phyloP scores from a whole-genome alignment of 1,284 basidiomycete species.

The Phellopilus nigrolimitatus region DNA sequence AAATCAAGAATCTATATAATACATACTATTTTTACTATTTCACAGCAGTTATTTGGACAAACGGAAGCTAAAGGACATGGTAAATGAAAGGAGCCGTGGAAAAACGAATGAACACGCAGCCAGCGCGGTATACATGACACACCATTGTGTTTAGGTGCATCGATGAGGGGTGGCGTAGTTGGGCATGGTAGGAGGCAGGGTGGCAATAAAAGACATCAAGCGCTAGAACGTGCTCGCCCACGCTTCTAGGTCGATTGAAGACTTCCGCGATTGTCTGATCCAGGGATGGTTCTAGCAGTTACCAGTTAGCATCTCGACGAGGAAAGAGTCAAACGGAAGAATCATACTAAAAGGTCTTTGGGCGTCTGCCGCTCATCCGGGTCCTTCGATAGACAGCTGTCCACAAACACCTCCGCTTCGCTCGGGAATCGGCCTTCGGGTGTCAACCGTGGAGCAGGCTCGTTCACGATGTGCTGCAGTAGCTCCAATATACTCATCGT shows the following conservation, averaged over 20 bases:
- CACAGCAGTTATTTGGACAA: neutral
- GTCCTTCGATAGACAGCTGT: conserved; percentile 82
- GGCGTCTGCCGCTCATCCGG: conserved; percentile 73
- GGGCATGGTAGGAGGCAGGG: neutral
- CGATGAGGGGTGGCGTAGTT: too few species aligned
- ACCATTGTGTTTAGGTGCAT: conserved; percentile 3
- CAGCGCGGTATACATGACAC: too few species aligned
- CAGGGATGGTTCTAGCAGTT: conserved; percentile 48
- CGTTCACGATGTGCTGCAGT: conserved; percentile 96
- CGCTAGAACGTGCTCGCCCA: conserved; percentile 59
- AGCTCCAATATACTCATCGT: conserved; percentile 97
- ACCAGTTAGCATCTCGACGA: neutral
- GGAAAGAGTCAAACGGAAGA: conserved; percentile 11
- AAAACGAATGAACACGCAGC: too few species aligned
- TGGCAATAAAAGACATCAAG: neutral
- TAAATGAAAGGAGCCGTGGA: neutral
- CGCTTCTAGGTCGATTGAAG: conserved; percentile 52
- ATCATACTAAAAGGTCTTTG: conserved; percentile 72
- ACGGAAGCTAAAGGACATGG: neutral
- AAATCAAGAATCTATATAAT: conserved; percentile 16
- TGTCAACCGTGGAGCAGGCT: conserved; percentile 81
- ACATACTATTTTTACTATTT: conserved; percentile 16
- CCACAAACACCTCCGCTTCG: conserved; percentile 74
- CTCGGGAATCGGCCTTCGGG: conserved; percentile 65
- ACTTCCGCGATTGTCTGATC: conserved; percentile 46